Conservation (phyloP, 1,139 yeast species). For the Entelexis sorbosivorans region DNA sequence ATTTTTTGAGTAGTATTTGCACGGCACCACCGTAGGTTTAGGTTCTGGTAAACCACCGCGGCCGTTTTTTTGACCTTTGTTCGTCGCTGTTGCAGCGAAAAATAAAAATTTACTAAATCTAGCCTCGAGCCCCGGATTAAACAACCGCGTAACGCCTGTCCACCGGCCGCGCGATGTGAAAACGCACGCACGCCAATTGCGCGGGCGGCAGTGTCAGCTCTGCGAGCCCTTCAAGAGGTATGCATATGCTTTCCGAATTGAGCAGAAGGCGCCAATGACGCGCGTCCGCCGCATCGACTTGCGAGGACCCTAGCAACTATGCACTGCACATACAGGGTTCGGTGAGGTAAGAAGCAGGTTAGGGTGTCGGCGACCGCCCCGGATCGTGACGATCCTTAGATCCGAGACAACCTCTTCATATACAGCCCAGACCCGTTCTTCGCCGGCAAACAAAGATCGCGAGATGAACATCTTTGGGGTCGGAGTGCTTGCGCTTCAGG, state of each 20-base stretch:
- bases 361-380: background rate
- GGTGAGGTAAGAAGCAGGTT: background rate
- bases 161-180: too few species aligned
- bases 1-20: background rate
- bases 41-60: background rate
- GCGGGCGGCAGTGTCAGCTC: too few species aligned
- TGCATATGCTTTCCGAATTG: too few species aligned
- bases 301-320: background rate
- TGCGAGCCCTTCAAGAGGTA: too few species aligned
- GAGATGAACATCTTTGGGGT: background rate
- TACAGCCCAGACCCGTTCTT: background rate
- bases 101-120: background rate
- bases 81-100: background rate
- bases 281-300: background rate
- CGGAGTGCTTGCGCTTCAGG: constrained; percentile 1
- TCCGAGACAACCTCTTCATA: background rate
- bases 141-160: too few species aligned
- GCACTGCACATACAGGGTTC: background rate
- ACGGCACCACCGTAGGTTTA: background rate
- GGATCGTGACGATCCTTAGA: background rate
- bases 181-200: too few species aligned
- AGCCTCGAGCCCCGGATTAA: background rate
- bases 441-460: background rate
- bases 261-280: too few species aligned
- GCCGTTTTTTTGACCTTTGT: background rate